Percentiles rank a stretch among this genome's conserved stretches.
Conservation (phyloP, 2,329 filamentous ascomycete species). For the Ophiocordyceps robertsii region DNA sequence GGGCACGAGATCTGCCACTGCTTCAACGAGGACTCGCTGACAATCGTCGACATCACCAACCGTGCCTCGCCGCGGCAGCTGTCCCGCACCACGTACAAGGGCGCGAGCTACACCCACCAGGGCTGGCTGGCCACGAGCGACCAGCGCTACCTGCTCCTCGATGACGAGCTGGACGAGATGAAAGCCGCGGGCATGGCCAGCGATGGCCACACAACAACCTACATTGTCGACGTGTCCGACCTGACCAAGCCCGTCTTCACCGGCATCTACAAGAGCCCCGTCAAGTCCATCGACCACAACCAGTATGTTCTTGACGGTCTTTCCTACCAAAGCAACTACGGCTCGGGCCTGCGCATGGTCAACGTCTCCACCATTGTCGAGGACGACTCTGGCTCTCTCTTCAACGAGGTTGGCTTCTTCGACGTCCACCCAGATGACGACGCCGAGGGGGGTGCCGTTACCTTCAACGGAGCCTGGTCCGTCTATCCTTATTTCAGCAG, state of each 20-base stretch:
- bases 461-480: slow-evolving; percentile 30
- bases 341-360: slow-evolving; percentile 26
- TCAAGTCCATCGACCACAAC: slow-evolving; percentile 30
- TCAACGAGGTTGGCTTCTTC: slow-evolving; percentile 30
- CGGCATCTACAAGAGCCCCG: slow-evolving; percentile 24
- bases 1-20: slow-evolving; percentile 16
- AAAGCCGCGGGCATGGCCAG: slow-evolving; percentile 24
- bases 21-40: slow-evolving; percentile 13
- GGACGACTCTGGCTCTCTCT: slow-evolving; percentile 22
- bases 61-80: slow-evolving; percentile 30
- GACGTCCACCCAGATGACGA: slow-evolving; percentile 35
- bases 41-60: slow-evolving; percentile 32
- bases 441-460: slow-evolving; percentile 26
- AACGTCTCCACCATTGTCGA: slow-evolving; percentile 15
- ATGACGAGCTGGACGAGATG: slow-evolving; percentile 36
- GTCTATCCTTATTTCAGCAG: slow-evolving; percentile 31
- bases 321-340: slow-evolving; percentile 34
- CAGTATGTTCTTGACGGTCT: slow-evolving; percentile 28
- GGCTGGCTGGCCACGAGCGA: slow-evolving; percentile 33
- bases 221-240: slow-evolving; percentile 30
- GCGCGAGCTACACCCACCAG: slow-evolving; percentile 41
- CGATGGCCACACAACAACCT: slow-evolving; percentile 25
- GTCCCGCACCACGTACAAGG: slow-evolving; percentile 38
- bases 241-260: slow-evolving; percentile 22
- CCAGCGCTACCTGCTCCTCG: slow-evolving; percentile 27